These are phyloP conservation scores for Populus davidiana DNA, from an alignment of 345 rosid genomes.

Conservation along the genomic window DNA sequence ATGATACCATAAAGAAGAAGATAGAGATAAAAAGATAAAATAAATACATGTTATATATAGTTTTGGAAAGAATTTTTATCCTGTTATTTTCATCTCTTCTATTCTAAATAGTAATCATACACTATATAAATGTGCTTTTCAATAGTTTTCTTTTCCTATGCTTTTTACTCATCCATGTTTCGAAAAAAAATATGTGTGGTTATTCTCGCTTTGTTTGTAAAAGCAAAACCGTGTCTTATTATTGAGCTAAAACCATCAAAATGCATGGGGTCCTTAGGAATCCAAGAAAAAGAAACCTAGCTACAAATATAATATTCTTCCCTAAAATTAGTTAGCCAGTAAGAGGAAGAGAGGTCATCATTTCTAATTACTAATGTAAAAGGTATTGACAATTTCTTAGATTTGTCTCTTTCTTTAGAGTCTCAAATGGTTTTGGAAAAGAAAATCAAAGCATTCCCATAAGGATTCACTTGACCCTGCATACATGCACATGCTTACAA, in stretches of 20 bases:
- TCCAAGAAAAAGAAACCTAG: conserved; percentile 19
- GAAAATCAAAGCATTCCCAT: conserved; percentile 17
- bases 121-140: too few species aligned
- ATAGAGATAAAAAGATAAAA: too few species aligned
- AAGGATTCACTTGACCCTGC: conserved; percentile 24
- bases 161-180: neutral
- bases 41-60: too few species aligned
- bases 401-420: neutral
- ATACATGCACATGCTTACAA: neutral
- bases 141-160: too few species aligned
- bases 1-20: too few species aligned
- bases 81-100: too few species aligned
- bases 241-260: conserved; percentile 8
- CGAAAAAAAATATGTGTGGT: neutral
- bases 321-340: neutral
- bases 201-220: conserved; percentile 16
- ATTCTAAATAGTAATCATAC: too few species aligned
- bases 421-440: conserved; percentile 6
- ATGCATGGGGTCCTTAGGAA: conserved; percentile 22
- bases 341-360: neutral
- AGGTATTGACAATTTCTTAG: conserved; percentile 11
- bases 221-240: conserved; percentile 49
- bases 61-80: too few species aligned
- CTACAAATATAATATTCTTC: neutral
- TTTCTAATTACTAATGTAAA: neutral